Base-by-base conservation (phyloP, 805 yeast genomes). In the Dipodascopsis uninucleata region DNA sequence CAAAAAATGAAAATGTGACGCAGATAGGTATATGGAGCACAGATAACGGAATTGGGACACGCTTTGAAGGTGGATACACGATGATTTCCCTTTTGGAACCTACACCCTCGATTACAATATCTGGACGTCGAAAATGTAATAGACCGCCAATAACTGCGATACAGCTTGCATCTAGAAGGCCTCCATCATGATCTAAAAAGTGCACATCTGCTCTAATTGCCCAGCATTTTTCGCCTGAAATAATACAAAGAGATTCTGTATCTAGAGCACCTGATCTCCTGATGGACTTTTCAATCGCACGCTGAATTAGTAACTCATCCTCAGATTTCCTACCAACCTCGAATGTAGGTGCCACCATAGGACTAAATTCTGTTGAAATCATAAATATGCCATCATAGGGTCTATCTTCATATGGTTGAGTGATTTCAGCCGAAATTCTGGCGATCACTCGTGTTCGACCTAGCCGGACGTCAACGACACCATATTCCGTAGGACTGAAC, bases 151-250 rank as follows among this genome's bases (percentile, higher is more conserved):
- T 82, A 5, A 87, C 96, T 0, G 93, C 97, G 44, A 88, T 73
- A 66, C 96, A 85, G 32, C 90, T 82, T 5, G 87, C 84, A 64
- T 93, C 98, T 31, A 89, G 81, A 37, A 93, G 75, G 16, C 94
- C 94, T 32, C 98, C 98, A 65, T 93, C 98, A 60, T 79, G 87
- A 61, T 88, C 83, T 45, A 93, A 66, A 58, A 85, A 85, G 60
- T 88, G 95, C 14, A 93, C 78, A 61, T 89, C 97, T 0, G 94
- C 97, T 46, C 94, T 75, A 9, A 93, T 71, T 44, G 80, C 74
- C 98, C 98, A 93, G 61, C 95, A 88, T 54, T 86, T 82, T 42
- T 79, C 75, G 1, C 97, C 97, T 0, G 96, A 95, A 18, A 85
- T 77, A 35, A 93, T 86, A 67, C 97, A 90, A 35, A 93, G 67